phyloP scores from a whole-genome alignment of 805 yeast species.

The Cephaloascus fragrans region DNA sequence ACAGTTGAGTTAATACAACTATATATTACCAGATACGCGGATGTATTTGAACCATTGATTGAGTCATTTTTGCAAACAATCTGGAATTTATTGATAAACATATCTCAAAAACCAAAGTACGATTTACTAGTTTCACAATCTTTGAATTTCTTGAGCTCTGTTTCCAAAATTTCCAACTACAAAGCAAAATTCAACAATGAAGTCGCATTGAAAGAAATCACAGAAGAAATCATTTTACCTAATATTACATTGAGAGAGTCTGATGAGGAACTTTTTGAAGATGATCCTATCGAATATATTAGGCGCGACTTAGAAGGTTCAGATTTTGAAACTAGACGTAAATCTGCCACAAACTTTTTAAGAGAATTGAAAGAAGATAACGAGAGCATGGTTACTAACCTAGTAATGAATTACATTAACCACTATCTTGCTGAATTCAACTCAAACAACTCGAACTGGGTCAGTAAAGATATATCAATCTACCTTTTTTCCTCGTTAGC shows the following conservation, averaged over 20 bases:
- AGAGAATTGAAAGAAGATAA: slow-evolving; percentile 76
- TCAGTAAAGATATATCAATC: slow-evolving; percentile 76
- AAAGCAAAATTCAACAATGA: slow-evolving; percentile 42
- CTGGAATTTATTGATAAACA: slow-evolving; percentile 65
- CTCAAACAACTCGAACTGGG: slow-evolving; percentile 52
- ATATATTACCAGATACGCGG: slow-evolving; percentile 86
- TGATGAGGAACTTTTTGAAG: slow-evolving; percentile 91
- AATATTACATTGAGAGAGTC: slow-evolving; percentile 77
- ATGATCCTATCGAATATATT: slow-evolving; percentile 90
- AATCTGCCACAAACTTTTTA: slow-evolving; percentile 87
- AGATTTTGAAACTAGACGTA: slow-evolving; percentile 85
- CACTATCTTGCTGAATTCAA: slow-evolving; percentile 49
- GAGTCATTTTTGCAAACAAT: slow-evolving; percentile 71
- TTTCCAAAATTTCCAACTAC: slow-evolving; percentile 62
- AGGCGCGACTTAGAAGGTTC: slow-evolving; percentile 93
- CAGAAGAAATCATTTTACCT: slow-evolving; percentile 80
- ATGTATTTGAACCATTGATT: slow-evolving; percentile 74
- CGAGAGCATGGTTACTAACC: slow-evolving; percentile 63
- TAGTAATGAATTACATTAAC: slow-evolving; percentile 64
- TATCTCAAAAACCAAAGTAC: slow-evolving; percentile 64
- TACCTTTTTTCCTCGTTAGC: slow-evolving; percentile 85
- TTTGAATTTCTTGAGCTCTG: slow-evolving; percentile 72
- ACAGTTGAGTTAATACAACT: slow-evolving; percentile 79
- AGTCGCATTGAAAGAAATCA: slow-evolving; percentile 60
- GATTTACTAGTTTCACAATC: slow-evolving; percentile 80